Percentiles rank a stretch among this genome's conserved stretches.
These are phyloP conservation scores for Rubus parviflorus DNA, from an alignment of 306 rosid species.

Conservation along the genomic window DNA sequence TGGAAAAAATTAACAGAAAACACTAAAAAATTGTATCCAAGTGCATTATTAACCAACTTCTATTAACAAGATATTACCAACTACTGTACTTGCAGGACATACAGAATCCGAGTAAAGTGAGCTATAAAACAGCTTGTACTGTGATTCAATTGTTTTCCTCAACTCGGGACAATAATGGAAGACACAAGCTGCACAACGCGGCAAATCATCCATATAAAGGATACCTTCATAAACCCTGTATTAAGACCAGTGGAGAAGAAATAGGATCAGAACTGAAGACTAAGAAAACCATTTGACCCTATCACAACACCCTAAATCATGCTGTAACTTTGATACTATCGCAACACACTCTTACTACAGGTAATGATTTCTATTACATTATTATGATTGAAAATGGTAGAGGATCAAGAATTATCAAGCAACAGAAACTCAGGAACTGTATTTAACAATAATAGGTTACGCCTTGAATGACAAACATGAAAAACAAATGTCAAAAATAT, in stretches of 20 bases:
- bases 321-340: no score
- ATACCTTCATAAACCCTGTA: background rate
- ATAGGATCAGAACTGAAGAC: background rate
- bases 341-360: background rate
- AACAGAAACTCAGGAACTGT: background rate
- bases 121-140: background rate
- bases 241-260: background rate
- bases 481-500: background rate
- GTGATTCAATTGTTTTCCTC: background rate
- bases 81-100: conserved; percentile 7
- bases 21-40: background rate
- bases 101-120: background rate
- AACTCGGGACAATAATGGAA: background rate
- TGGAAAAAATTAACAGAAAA: no score
- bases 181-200: background rate
- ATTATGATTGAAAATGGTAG: background rate
- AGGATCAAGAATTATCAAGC: background rate
- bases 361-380: background rate
- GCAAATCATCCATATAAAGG: background rate
- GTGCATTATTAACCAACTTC: background rate
- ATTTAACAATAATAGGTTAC: background rate
- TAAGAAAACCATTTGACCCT: background rate
- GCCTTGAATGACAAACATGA: background rate
- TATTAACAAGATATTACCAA: background rate
- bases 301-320: no score